phyloP scores from a whole-genome alignment of 352 stramenopile genomes.

The Thraustotheca clavata region DNA sequence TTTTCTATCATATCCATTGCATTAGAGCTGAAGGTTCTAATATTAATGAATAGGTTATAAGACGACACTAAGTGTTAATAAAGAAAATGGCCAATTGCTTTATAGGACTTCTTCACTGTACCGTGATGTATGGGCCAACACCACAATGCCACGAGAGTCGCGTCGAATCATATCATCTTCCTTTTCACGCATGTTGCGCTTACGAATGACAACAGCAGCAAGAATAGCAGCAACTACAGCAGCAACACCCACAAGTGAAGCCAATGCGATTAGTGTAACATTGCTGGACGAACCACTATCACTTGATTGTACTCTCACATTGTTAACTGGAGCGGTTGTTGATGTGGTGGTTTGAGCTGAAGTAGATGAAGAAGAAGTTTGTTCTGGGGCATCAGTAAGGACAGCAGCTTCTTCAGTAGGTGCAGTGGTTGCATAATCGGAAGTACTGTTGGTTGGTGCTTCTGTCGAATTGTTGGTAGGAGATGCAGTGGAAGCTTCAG shows the following conservation, averaged over 20 bases:
- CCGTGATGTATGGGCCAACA: background rate
- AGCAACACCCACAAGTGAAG: background rate
- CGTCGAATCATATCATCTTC: slow-evolving; percentile 1
- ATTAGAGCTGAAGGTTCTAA: no score
- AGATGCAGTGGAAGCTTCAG: background rate
- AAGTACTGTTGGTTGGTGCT: background rate
- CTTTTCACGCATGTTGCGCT: slow-evolving; percentile 13
- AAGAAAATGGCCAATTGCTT: background rate
- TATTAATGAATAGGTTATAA: background rate
- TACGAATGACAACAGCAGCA: slow-evolving; percentile 1
- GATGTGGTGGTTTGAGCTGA: background rate
- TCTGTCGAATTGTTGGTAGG: background rate
- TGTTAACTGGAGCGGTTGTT: background rate
- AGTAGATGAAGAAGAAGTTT: background rate
- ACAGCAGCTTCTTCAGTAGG: background rate
- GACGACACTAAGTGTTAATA: background rate
- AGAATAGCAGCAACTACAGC: background rate
- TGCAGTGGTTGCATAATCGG: background rate
- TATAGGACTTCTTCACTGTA: background rate
- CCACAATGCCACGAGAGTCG: slow-evolving; percentile 9
- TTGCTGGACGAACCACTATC: background rate
- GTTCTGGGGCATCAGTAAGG: background rate
- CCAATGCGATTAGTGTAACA: background rate
- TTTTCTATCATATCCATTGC: no score
- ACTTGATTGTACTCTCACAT: background rate